Base-by-base conservation (phyloP, 257 asterid genomes). In the Thymus mandschuricus region DNA sequence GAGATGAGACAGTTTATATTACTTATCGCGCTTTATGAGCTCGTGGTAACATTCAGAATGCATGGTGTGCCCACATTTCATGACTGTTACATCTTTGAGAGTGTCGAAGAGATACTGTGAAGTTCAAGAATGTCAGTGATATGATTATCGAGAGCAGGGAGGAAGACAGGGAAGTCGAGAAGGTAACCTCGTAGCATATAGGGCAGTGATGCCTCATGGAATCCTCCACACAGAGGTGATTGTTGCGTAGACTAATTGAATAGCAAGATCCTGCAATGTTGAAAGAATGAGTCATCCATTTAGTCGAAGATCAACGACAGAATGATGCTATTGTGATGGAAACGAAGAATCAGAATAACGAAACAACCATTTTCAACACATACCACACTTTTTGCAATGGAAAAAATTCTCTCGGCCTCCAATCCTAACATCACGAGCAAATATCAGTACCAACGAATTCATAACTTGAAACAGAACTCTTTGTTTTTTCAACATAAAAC, bases 51-150 rank as follows among this genome's bases (percentile, higher is more conserved):
- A 92, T 76, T 95, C 99, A 10, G 83, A 63, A 33, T 95, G 98
- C 95, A 95, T 95, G 21, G 98, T 95, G 84, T 95, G 99, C 65
- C 99, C 98, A 76, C 99, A 95, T 82, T 86, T 95, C 98, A 95
- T 88, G 10, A 95, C 96, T 2, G 86, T 84, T 15, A 90, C 90
- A 65, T 95, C 97, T 78, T 89, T 95, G 81, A 95, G 69, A 46
- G 98, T 88, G 82, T 95, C 98, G 52, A 95, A 95, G 64, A 95
- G 80, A 66, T 91, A 94, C 99, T 94, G 90, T 31, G 61, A 13
- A 60, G 67, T 63, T 51, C 43, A 44, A 78, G 80, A 69, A 64
- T 4, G 7, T 27, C n/a, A 50, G 44, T 49, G 10, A 38, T 35
- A 38, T 64, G 6, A 6, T 33, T 34, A 52, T 12, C 27, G 21